These are phyloP conservation scores for Dactylellina drechsleri DNA, from an alignment of 2,329 filamentous ascomycete genomes.

Conservation along the genomic window DNA sequence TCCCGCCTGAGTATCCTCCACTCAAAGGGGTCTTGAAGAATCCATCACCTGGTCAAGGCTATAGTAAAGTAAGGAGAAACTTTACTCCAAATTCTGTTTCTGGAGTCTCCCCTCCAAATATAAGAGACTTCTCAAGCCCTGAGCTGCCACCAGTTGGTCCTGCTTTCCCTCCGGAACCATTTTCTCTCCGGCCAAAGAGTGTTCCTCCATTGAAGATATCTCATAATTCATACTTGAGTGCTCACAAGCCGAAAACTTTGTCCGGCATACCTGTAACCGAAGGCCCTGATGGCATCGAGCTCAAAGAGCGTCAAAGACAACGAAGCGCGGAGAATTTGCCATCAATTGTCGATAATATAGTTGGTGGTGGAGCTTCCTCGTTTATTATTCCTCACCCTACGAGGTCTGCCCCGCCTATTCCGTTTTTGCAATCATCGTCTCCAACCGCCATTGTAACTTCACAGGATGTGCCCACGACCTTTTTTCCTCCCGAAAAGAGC, in stretches of 20 bases:
- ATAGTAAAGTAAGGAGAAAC: neutral
- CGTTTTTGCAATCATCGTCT: slow-evolving; percentile 21
- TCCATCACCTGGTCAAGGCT: neutral
- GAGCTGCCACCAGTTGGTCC: neutral
- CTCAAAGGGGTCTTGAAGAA: slow-evolving; percentile 40
- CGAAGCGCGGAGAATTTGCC: slow-evolving; percentile 21
- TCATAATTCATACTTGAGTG: neutral
- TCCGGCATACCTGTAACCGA: slow-evolving; percentile 34
- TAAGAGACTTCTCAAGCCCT: neutral
- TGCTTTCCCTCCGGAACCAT: neutral
- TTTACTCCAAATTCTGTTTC: neutral
- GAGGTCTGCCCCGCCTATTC: slow-evolving; percentile 26
- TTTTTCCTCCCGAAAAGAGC: neutral
- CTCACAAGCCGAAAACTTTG: slow-evolving; percentile 4
- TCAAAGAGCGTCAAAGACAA: slow-evolving; percentile 6
- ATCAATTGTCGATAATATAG: neutral
- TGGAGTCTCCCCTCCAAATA: slow-evolving; percentile 13
- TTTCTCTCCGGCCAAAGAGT: slow-evolving; percentile 14
- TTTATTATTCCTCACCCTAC: slow-evolving; percentile 40
- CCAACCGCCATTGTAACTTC: slow-evolving; percentile 5
- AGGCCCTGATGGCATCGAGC: slow-evolving; percentile 31
- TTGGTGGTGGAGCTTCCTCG: neutral
- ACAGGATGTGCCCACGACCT: slow-evolving; percentile 1
- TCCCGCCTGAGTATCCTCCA: neutral
- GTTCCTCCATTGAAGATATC: slow-evolving; percentile 20